Conservation (phyloP, 306 rosid genomes). For the Canavalia ensiformis region DNA sequence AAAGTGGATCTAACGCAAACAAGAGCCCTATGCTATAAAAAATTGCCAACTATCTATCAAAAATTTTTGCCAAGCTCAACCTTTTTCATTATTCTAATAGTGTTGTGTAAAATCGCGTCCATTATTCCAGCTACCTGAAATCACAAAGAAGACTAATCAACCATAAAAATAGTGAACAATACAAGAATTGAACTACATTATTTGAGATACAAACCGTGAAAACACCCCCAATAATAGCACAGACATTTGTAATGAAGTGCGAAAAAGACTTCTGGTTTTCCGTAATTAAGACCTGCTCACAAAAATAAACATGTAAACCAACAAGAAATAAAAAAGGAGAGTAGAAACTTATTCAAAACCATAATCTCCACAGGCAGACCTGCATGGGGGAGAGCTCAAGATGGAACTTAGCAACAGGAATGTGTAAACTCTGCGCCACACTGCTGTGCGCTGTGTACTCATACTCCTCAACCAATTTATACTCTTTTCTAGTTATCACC, state of each 20-base stretch:
- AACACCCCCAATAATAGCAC: conserved; percentile 98
- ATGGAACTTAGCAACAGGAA: conserved; percentile 92
- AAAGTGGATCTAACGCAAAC: conserved; percentile 50
- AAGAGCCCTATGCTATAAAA: conserved; percentile 45
- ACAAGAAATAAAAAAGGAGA: conserved; percentile 27
- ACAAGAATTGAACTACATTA: conserved; percentile 27
- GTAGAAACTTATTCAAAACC: conserved; percentile 33
- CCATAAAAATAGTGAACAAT: conserved; percentile 36
- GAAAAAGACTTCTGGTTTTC: conserved; percentile 87
- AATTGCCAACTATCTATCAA: conserved; percentile 64
- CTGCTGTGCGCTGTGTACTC: conserved; percentile 99
- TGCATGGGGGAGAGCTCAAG: conserved; percentile 99
- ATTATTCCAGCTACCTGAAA: conserved; percentile 97
- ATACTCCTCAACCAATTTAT: conserved; percentile 82
- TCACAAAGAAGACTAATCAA: conserved; percentile 48
- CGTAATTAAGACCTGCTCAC: conserved; percentile 77
- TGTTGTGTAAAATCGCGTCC: conserved; percentile 91
- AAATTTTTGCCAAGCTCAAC: conserved; percentile 91
- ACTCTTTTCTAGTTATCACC: conserved; percentile 69
- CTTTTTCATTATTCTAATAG: conserved; percentile 79
- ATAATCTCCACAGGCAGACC: conserved; percentile 54
- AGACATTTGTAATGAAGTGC: conserved; percentile 92
- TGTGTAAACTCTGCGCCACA: conserved; percentile 66
- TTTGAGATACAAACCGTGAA: conserved; percentile 86
- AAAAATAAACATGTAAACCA: not conserved